Conservation (phyloP, 75 land plant species). For the Selaginella tamariscina region DNA sequence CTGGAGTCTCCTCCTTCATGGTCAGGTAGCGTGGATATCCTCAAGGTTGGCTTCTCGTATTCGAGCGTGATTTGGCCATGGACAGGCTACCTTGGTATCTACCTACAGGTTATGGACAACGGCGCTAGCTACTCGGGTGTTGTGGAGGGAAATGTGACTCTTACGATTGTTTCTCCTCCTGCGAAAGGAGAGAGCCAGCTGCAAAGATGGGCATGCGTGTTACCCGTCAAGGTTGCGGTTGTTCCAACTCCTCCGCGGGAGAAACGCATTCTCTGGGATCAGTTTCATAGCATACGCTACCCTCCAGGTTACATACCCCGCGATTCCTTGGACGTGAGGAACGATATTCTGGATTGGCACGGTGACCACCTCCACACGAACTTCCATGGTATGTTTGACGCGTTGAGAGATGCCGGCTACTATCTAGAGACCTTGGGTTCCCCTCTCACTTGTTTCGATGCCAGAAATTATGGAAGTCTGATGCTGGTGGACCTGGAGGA, state of each 20-base stretch:
- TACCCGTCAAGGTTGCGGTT: constrained; percentile 64
- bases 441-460: constrained; percentile 97
- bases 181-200: constrained; percentile 35
- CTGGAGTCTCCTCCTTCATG: constrained; percentile 60
- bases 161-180: constrained; percentile 66
- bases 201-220: constrained; percentile 49
- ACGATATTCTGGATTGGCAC: constrained; percentile 99
- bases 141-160: constrained; percentile 78
- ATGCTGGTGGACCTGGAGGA: constrained; percentile 95
- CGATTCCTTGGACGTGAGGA: constrained; percentile 90
- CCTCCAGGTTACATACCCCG: constrained; percentile 98
- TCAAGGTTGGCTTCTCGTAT: constrained; percentile 62
- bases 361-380: constrained; percentile 96
- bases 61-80: constrained; percentile 96
- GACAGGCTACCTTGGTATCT: constrained; percentile 84
- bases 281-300: constrained; percentile 85
- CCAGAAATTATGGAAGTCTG: constrained; percentile 75
- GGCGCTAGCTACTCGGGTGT: constrained; percentile 62
- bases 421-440: constrained; percentile 91
- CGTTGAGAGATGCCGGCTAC: constrained; percentile 85
- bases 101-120: constrained; percentile 80
- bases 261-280: constrained; percentile 84
- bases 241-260: constrained; percentile 77
- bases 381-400: constrained; percentile 89
- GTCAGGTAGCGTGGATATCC: constrained; percentile 58